Conservation (phyloP, 768 basidiomycete species). For the Panellus pusillus region DNA sequence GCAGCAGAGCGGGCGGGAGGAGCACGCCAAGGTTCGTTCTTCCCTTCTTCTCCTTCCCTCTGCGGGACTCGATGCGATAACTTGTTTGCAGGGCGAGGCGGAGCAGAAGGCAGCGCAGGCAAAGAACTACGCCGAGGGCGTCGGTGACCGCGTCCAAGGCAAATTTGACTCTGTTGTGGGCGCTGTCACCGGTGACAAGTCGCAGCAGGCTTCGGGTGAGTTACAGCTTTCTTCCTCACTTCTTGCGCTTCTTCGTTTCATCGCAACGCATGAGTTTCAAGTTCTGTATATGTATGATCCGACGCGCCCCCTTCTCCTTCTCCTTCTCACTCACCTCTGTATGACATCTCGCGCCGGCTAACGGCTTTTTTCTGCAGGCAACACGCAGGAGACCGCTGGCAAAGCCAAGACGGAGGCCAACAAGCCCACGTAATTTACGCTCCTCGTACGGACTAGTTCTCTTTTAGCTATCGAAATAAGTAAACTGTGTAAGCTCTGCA, state of each 20-base stretch:
- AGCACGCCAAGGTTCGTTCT: conserved; percentile 30
- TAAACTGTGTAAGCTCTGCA: too few species aligned
- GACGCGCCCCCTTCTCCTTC: too few species aligned
- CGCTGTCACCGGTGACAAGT: conserved; percentile 37
- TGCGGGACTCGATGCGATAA: too few species aligned
- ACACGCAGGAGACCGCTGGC: conserved; percentile 3
- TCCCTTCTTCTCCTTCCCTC: neutral
- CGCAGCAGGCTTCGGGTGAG: conserved; percentile 33
- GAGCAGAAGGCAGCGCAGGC: conserved; percentile 35
- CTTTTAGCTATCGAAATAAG: too few species aligned
- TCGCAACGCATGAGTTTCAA: too few species aligned
- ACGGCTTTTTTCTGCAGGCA: neutral
- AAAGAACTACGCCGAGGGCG: conserved; percentile 36
- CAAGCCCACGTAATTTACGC: neutral
- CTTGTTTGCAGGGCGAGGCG: conserved; percentile 29
- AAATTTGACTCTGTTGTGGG: conserved; percentile 35
- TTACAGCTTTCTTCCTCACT: neutral
- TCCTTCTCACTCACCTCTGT: too few species aligned
- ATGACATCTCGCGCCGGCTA: too few species aligned
- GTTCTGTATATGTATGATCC: too few species aligned
- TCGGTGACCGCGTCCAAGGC: conserved; percentile 32
- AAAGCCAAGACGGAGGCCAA: conserved; percentile 9
- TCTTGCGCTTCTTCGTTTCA: neutral
- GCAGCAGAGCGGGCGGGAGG: conserved; percentile 34
- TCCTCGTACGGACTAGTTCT: too few species aligned